A percentile compares a stretch with the other conserved stretches of the same genome.
Conservation (phyloP, 345 rosid genomes). For the Gossypium raimondii region DNA sequence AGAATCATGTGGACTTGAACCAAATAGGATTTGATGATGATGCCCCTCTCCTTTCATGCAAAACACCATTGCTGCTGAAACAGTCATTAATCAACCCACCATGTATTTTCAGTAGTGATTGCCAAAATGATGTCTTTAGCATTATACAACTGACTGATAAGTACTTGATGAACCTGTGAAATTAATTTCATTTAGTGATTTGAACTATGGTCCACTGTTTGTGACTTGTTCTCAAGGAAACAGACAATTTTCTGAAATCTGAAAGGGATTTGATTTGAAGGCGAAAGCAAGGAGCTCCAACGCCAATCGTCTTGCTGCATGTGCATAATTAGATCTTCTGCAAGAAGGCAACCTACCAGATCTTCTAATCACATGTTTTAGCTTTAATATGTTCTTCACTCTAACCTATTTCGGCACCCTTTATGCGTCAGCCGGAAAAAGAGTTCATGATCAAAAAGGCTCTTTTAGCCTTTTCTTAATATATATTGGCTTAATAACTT, state of each 20-base stretch:
- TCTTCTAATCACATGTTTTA: background rate
- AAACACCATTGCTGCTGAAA: background rate
- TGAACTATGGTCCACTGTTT: background rate
- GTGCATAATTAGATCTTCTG: background rate
- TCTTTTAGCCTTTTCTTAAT: too few relatives aligned
- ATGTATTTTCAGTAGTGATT: background rate
- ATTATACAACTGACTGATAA: background rate
- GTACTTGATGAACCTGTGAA: background rate
- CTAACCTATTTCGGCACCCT: background rate
- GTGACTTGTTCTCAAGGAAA: background rate
- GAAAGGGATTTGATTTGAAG: background rate
- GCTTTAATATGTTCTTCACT: background rate
- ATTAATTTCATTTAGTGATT: background rate
- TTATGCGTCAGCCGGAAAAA: too few relatives aligned
- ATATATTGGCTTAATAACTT: too few relatives aligned
- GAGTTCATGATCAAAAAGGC: too few relatives aligned
- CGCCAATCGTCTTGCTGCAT: background rate
- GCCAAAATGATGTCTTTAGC: background rate
- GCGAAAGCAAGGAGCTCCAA: background rate
- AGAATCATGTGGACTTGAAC: background rate
- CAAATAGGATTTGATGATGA: background rate
- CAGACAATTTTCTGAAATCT: constrained; percentile 1
- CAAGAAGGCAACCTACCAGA: background rate
- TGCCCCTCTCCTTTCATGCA: background rate
- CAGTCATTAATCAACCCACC: background rate